Conservation (phyloP, 2,329 filamentous ascomycete genomes). For the Botryosphaeria dothidea region DNA sequence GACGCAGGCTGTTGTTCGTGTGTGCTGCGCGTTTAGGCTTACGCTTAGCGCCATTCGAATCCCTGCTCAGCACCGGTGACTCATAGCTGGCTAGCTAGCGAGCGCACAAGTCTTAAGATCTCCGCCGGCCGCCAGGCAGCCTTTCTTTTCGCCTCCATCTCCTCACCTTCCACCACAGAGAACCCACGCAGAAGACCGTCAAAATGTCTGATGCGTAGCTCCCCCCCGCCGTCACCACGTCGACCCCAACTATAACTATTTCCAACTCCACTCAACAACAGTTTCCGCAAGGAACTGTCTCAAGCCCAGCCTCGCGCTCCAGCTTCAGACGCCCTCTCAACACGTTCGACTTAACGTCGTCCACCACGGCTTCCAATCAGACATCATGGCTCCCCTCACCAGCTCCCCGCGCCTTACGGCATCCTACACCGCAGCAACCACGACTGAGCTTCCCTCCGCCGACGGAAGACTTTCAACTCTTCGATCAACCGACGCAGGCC, state of each 20-base stretch:
- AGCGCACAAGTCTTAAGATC: neutral
- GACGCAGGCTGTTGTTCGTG: too few species aligned
- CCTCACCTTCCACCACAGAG: neutral
- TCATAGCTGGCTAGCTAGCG: neutral
- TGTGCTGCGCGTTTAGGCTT: too few species aligned
- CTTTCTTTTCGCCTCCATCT: neutral
- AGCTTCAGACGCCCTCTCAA: conserved; percentile 59
- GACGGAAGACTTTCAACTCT: conserved; percentile 78
- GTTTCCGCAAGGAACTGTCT: conserved; percentile 53
- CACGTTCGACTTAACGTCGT: conserved; percentile 69
- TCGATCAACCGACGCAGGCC: conserved; percentile 53
- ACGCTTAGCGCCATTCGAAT: too few species aligned
- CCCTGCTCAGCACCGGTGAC: neutral
- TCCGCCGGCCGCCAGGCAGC: neutral
- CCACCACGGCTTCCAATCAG: conserved; percentile 75
- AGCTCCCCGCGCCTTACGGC: conserved; percentile 52
- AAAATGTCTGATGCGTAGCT: conserved; percentile 10
- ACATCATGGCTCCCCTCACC: conserved; percentile 79
- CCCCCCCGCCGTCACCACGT: neutral
- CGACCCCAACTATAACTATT: conserved; percentile 27
- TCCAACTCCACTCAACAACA: conserved; percentile 29
- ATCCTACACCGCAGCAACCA: conserved; percentile 46
- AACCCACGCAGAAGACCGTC: neutral
- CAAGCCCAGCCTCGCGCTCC: conserved; percentile 58
- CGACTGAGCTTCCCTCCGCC: conserved; percentile 47